Base-by-base conservation (phyloP, 129 eudicot genomes). In the Flaveria sonorensis region DNA sequence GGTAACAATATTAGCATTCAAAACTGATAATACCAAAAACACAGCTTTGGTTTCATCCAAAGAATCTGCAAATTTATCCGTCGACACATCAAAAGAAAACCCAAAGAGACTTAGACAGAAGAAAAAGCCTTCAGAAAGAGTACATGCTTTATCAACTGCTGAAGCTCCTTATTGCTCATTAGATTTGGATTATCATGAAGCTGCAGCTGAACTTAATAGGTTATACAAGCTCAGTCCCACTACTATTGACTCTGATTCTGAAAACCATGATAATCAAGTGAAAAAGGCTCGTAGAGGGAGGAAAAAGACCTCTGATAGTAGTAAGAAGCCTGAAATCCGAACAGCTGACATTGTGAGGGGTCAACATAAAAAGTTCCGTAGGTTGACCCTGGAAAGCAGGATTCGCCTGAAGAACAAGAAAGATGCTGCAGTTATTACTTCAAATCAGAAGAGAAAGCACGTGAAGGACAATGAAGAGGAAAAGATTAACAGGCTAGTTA, bases 351-450 rank as follows among this genome's bases (percentile, higher is more conserved):
- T 91, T 15, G 97, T 95, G 57, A 88, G 96, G 85, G 83, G 86
- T 83, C 77, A 71, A 80, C 88, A 26, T 68, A 86, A 74, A 72
- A 88, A 57, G 45, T 39, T 60, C 14, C 85, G 59, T 23, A 80
- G 99, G 62, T 57, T 95, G 94, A 92, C 81, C 77, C 97, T 95
- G 82, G 91, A 85, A 81, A 89, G 81, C 77, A 89, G 99, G 86
- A 89, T 95, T 77, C 85, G 83, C 70, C 11, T 92, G 85, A 85
- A 77, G 79, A 86, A 48, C 46, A 85, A 61, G 76, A 89, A 82
- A 75, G 95, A 87, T n/a, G 70, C 56, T 28, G 83, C 85, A 14
- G 65, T 64, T 42, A 32, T 81, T 64, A 61, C 87, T 70, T 79
- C 83, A 51, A 57, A 68, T 40, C 76, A 20, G 81, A 82, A 73